Evolutionary conservation across 1,284 basidiomycete genomes (phyloP), one percentile per base, ranked within the genome.

Genomic region (Anthracocystis panici-leucophaei): DNA sequence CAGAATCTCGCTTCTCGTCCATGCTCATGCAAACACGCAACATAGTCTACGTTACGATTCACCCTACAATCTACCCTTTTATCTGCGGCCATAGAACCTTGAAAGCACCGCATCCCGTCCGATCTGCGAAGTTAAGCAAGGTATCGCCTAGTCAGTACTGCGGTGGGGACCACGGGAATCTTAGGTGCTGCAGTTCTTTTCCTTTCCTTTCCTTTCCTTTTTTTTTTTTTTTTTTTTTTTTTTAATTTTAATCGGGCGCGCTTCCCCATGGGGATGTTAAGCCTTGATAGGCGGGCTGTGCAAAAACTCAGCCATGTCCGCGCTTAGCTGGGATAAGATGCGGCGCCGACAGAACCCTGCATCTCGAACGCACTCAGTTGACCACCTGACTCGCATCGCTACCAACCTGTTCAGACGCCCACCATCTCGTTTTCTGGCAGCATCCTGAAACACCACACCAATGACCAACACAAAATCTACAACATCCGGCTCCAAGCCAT

Each of bases 131-230:
- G 90, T 90, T 90, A 91, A 91, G 88, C 89, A 88, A 88, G 89
- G 90, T 91, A 89, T 90, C 89, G 90, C 90, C 89, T 86, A 90
- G 90, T 91, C 90, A 91, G 90, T 91, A 91, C 90, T 90, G 91
- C 88, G 90, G 90, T 91, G 90, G 91, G 90, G 90, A 91, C 90
- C 91, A 91, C 89, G 90, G 90, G 90, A 91, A 91, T 91, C 90
- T 90, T 90, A 87, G 90, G 90, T 91, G 90, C 89, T 89, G 90
- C 90, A 90, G 90, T 88, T 88, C 78, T 56, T 63, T 53, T 40
- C n/a, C 38, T 31, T 40, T 61, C 18, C 12, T 42, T 51, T 59
- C 41, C n/a, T n/a, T n/a, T n/a, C n/a, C n/a, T n/a, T n/a, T n/a
- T n/a, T n/a, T n/a, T n/a, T n/a, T n/a, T n/a, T n/a, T n/a, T n/a